Base-by-base conservation (phyloP, 305 asterid species). In the Withania somnifera region DNA sequence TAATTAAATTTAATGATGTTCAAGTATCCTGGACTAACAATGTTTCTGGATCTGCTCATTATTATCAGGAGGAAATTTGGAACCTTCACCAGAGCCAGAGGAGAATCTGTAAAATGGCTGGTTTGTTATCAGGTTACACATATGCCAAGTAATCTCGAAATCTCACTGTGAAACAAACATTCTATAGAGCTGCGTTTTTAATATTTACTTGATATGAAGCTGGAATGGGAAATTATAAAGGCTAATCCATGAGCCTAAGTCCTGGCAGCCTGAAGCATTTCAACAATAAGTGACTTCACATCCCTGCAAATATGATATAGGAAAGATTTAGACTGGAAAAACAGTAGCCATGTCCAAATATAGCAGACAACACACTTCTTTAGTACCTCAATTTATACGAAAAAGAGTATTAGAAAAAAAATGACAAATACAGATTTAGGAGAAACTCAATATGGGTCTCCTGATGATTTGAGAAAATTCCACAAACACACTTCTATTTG, bases 261-360 rank as follows among this genome's bases (percentile, higher is more conserved):
- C 86, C 75, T 89, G 76, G 98, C 95, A 69, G 97, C 97, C 86
- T 92, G 88, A 85, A 93, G 95, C 98, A 93, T 92, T 89, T 93
- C 95, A 45, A 93, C 93, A 75, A 93, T 92, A 79, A 93, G 91
- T 26, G 91, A 89, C 90, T 93, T 93, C 85, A 92, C 93, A 66
- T 92, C 97, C 92, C 98, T 93, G 85, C 80, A 82, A 77, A 63
- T 68, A 58, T 68, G 20, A 47, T 22, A 10, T 32, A 36, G 68
- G 64, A 51, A 28, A 34, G 42, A 57, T 17, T 76, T 61, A 78
- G 71, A 50, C 53, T 22, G 50, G n/a, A 63, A 28, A 45, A n/a
- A 47, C 6, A 60, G 47, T 6, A 60, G 36, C 10, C 57, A 53
- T 54, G 75, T 71, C 14, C 5, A 28, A 24, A 14, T 9, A 68